Conservation (phyloP, 768 basidiomycete genomes). For the Mycena rosella region DNA sequence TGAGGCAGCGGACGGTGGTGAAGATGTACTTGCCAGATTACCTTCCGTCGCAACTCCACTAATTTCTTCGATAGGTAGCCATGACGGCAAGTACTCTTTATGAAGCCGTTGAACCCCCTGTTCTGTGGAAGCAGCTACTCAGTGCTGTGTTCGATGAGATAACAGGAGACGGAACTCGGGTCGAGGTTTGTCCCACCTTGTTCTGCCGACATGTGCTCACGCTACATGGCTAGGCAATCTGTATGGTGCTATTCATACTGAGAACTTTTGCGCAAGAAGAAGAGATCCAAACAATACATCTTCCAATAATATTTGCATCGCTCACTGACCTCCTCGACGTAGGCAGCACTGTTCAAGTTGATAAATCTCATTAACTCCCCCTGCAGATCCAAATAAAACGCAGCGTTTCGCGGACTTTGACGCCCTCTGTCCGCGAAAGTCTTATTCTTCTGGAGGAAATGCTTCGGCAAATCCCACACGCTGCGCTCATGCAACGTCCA, state of each 20-base stretch:
- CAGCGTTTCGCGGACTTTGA: slow-evolving; percentile 51
- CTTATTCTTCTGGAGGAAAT: slow-evolving; percentile 68
- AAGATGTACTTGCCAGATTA: slow-evolving; percentile 62
- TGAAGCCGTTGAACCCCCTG: slow-evolving; percentile 91
- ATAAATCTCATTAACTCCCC: slow-evolving; percentile 13
- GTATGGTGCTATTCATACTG: slow-evolving; percentile 80
- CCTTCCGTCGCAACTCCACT: slow-evolving; percentile 4
- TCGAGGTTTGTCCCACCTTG: slow-evolving; percentile 60
- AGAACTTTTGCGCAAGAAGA: slow-evolving; percentile 88
- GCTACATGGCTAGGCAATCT: slow-evolving; percentile 64
- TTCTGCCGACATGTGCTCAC: slow-evolving; percentile 10
- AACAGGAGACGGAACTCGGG: slow-evolving; percentile 51
- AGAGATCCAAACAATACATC: slow-evolving; percentile 83
- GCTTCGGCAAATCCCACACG: slow-evolving; percentile 62
- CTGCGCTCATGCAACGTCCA: slow-evolving; percentile 65
- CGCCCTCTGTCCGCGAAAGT: slow-evolving; percentile 53
- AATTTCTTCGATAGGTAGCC: slow-evolving; percentile 60
- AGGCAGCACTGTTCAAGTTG: slow-evolving; percentile 39
- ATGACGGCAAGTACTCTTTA: slow-evolving; percentile 92
- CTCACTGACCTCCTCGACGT: slow-evolving; percentile 77
- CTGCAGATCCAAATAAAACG: slow-evolving; percentile 52
- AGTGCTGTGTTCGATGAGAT: slow-evolving; percentile 68
- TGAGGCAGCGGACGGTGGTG: slow-evolving; percentile 63
- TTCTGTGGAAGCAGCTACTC: slow-evolving; percentile 87
- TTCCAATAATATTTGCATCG: slow-evolving; percentile 83